These are phyloP conservation scores for Entelexis paramagnoliae DNA, from an alignment of 1,139 yeast genomes.

Conservation along the genomic window DNA sequence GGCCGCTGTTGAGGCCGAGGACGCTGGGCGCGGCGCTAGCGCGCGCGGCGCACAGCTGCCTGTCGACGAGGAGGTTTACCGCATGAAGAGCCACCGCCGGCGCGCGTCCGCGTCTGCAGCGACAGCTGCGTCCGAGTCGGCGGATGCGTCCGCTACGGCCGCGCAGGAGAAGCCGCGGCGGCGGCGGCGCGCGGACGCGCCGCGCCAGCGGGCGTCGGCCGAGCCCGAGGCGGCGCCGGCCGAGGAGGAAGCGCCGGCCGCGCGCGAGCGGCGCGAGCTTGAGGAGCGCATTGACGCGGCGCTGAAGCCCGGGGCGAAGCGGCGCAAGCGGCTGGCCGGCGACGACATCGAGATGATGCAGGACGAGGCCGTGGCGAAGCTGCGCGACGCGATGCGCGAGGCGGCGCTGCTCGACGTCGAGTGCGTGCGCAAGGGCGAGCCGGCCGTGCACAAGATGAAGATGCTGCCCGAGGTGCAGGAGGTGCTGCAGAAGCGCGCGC, in stretches of 20 bases:
- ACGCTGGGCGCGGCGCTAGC: no score
- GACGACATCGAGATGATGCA: slow-evolving; percentile 91
- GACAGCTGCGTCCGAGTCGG: slow-evolving; percentile 6
- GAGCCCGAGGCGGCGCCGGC: slow-evolving; percentile 25
- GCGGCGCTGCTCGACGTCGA: slow-evolving; percentile 91
- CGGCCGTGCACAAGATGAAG: slow-evolving; percentile 80
- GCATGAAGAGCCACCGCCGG: slow-evolving; percentile 34
- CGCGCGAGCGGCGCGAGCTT: slow-evolving; percentile 59
- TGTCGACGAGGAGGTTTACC: slow-evolving; percentile 37
- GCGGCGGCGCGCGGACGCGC: slow-evolving; percentile 27
- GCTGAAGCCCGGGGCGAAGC: slow-evolving; percentile 43
- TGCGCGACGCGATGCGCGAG: slow-evolving; percentile 83
- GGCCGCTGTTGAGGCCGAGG: slow-evolving; percentile 10
- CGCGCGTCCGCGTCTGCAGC: slow-evolving; percentile 17
- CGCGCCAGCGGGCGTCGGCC: not conserved
- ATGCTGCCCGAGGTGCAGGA: slow-evolving; percentile 69
- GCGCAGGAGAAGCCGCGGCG: slow-evolving; percentile 31
- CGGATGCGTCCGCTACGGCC: no score
- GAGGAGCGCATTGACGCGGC: slow-evolving; percentile 77
- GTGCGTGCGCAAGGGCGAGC: slow-evolving; percentile 50
- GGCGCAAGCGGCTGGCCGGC: slow-evolving; percentile 55
- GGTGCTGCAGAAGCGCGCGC: slow-evolving; percentile 67
- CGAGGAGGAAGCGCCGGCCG: slow-evolving; percentile 34
- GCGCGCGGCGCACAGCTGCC: no score
- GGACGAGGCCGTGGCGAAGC: slow-evolving; percentile 73